Evolutionary conservation across 441 rosid species (phyloP), one percentile per base, ranked within the genome.

Genomic region (Aquilaria agallochum): DNA sequence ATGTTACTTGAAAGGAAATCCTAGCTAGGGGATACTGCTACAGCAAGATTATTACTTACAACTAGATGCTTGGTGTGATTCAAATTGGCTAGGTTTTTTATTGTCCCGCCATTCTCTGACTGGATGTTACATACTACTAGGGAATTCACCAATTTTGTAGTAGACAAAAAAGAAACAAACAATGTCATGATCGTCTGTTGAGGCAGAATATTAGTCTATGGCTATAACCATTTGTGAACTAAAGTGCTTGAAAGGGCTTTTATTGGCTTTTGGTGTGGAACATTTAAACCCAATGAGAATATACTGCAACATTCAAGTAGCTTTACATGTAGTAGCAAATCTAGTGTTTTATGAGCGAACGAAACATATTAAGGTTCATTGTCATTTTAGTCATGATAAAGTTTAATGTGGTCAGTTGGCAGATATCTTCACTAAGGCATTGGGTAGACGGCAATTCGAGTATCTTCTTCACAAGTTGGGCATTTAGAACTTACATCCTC

Each of bases 21-120:
- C 58, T 1, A 20, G 60, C 0, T 57, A 70, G 14, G 69, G 50
- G 0, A 48, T 65, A 31, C 31, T 71, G 2, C 12, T 34, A 0
- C 30, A 32, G 0, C 40, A 5, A 2, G 40, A 34, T 3, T 34
- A 5, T 34, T 3, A 34, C 40, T 34, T 50, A 13, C 14, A 11
- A 0, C 34, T 68, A 12, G 10, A 34, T 11, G 44, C 36, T 9
- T 68, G 8, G 40, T 62, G 58, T 36, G 63, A 62, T 33, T 50
- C 54, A 1, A 48, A 69, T 48, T 61, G 62, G 56, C 60, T 55
- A 1, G 15, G 56, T 5, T 68, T 55, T 9, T 66, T 58, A 0
- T 12, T 20, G 0, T 4, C 52, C 1, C 44, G 66, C 0, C 31
- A 33, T 1, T 60, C 56, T 3, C 27, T 14, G 10, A 13, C 40